Conservation (phyloP, 1,284 basidiomycete species). For the Afroboletus lepidellus region DNA sequence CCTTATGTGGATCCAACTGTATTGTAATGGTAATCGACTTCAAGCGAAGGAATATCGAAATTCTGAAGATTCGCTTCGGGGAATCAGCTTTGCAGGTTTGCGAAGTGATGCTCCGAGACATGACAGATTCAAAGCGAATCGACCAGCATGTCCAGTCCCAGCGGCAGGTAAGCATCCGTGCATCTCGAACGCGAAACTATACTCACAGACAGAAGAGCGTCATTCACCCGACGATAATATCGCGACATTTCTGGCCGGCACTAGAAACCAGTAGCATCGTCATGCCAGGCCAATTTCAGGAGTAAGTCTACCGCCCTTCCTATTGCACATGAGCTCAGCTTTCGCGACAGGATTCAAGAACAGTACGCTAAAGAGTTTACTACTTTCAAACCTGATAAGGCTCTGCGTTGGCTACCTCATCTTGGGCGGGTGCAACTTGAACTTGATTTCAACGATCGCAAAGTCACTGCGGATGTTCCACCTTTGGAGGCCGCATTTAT, state of each 20-base stretch:
- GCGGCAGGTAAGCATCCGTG: slow-evolving; percentile 47
- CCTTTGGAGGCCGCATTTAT: slow-evolving; percentile 88
- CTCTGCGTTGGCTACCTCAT: slow-evolving; percentile 81
- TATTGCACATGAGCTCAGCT: slow-evolving; percentile 3
- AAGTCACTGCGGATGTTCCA: slow-evolving; percentile 71
- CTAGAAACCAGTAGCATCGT: slow-evolving; percentile 70
- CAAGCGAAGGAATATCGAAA: slow-evolving; percentile 87
- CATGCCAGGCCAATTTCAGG: slow-evolving; percentile 81
- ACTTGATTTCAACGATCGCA: slow-evolving; percentile 79
- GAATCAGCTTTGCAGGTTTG: slow-evolving; percentile 88
- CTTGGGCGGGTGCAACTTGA: slow-evolving; percentile 80
- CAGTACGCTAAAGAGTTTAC: slow-evolving; percentile 76
- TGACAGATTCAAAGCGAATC: slow-evolving; percentile 88
- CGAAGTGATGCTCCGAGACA: slow-evolving; percentile 95
- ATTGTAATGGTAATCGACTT: slow-evolving; percentile 3
- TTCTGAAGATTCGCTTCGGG: slow-evolving; percentile 91
- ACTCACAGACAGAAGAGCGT: slow-evolving; percentile 31
- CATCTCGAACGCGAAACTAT: not conserved
- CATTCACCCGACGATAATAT: slow-evolving; percentile 87
- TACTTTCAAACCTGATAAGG: slow-evolving; percentile 87
- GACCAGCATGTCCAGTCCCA: slow-evolving; percentile 82
- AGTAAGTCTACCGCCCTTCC: slow-evolving; percentile 45
- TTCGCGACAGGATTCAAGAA: slow-evolving; percentile 59
- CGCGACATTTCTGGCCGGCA: slow-evolving; percentile 90
- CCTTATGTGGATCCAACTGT: not conserved